Evolutionary conservation across 2,329 filamentous ascomycete species (phyloP), one percentile per base, ranked within the genome.

Genomic region (Fusarium cyanostomum): DNA sequence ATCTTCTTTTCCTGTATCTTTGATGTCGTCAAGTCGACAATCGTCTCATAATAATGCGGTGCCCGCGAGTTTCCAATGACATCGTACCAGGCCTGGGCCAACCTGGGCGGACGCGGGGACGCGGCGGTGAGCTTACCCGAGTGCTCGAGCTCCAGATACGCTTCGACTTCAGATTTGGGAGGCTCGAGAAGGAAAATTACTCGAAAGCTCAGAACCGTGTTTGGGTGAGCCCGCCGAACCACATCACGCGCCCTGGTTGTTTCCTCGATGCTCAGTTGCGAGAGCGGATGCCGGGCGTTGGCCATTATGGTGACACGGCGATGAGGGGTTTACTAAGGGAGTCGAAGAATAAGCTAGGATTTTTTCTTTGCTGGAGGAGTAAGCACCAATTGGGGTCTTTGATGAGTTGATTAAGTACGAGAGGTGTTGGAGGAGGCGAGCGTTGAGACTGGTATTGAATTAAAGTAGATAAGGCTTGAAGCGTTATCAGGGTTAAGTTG

Each of bases 131-230:
- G 46, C 5, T 70, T 52, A 0, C 71, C 72, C 4, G 70, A 69
- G 54, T 80, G 78, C 57, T 85, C 50, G 41, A 73, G 70, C n/a
- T 82, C 79, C 0, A 86, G 72, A 42, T 80, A 86, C 0, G 56
- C 63, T 1, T 81, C 59, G 64, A 86, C 76, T 10, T 80, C 75
- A 5, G 70, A 64, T 69, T 86, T 87, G 0, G 76, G 74, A 0
- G 84, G 84, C 63, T 86, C 83, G 10, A 73, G 72, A 3, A 86
- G 73, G 1, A 80, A 83, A 49, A 84, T 81, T 28, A 80, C 78
- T 9, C 83, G 78, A 64, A 86, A 87, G 52, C 79, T 75, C 7
- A 78, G 58, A 1, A 72, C 60, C 1, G 72, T 56, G 3, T 68
- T 72, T 2, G 72, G 64, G 26, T 77, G 69, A 8, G 71, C 55